Base-by-base conservation (phyloP, 345 rosid genomes). In the Microcos paniculata region DNA sequence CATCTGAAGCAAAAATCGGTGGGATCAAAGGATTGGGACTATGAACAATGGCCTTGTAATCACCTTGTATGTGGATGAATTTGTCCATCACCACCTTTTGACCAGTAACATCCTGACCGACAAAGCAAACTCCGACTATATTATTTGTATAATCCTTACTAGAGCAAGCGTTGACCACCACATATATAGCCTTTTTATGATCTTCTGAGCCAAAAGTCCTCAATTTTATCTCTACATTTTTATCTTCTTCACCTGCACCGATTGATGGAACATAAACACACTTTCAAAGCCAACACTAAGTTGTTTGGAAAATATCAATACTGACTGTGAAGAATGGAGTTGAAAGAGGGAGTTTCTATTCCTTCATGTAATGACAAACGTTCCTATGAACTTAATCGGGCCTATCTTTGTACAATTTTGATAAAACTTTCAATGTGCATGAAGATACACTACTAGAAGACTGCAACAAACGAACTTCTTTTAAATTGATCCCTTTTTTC, bases 61-160 rank as follows among this genome's bases (percentile, higher is more conserved):
- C 98, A 78, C 98, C 97, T 81, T 92, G 96, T 83, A 94, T 94
- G 76, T 85, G 84, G 80, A 90, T 82, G 82, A 93, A 96, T 84
- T 96, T 96, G 77, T 96, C 99, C 99, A 96, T 96, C 40, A 88
- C 97, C 66, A 90, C 85, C 74, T 93, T 96, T 77, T 96, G 97
- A 81, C 85, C 91, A 24, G 99, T 96, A 51, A 96, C 89, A 70
- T 96, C 98, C 78, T 96, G 98, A 77, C 89, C 99, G 1, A 96
- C 90, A 82, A 96, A 96, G 86, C 98, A 96, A 74, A 92, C 96
- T 66, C 99, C 99, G 51, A 96, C 96, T n/a, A 94, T 88, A 81
- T 90, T 90, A 78, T 91, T 84, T 45, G 80, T 78, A 83, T 90
- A 92, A 88, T 96, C 99, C 87, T 83, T 93, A 90, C 97, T 93